Evolutionary conservation across 257 asterid genomes (phyloP).

Genomic region (Plantago ovata): DNA sequence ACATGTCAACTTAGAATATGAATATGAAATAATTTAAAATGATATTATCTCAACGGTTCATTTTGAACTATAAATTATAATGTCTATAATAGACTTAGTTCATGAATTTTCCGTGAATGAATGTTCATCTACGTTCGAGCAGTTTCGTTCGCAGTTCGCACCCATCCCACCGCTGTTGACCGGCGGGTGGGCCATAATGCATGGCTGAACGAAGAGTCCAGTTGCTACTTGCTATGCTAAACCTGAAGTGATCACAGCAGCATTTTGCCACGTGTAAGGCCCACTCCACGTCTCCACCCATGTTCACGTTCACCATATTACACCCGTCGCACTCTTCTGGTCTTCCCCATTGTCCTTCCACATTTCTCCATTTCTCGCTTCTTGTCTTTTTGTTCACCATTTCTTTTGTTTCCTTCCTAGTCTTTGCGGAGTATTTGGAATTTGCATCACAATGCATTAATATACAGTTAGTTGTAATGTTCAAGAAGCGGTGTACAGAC

Average conservation of each 20-base stretch:
- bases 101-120: too few species aligned
- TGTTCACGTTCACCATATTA: background rate
- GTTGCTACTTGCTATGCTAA: too few species aligned
- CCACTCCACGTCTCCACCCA: slow-evolving; percentile 13
- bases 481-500: background rate
- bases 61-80: too few species aligned
- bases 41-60: too few species aligned
- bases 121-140: too few species aligned
- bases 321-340: background rate
- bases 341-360: background rate
- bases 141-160: too few species aligned
- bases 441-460: background rate
- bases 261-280: slow-evolving; percentile 19
- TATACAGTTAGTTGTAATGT: background rate
- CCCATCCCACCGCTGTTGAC: too few species aligned
- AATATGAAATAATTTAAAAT: too few species aligned
- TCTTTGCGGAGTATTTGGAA: slow-evolving; percentile 25
- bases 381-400: background rate
- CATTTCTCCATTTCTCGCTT: background rate
- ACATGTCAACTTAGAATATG: too few species aligned
- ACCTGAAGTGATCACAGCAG: background rate
- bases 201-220: slow-evolving; percentile 15
- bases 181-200: background rate
- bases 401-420: background rate
- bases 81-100: too few species aligned